Base-by-base conservation (phyloP, 805 yeast species). In the Candida coquimbonensis region DNA sequence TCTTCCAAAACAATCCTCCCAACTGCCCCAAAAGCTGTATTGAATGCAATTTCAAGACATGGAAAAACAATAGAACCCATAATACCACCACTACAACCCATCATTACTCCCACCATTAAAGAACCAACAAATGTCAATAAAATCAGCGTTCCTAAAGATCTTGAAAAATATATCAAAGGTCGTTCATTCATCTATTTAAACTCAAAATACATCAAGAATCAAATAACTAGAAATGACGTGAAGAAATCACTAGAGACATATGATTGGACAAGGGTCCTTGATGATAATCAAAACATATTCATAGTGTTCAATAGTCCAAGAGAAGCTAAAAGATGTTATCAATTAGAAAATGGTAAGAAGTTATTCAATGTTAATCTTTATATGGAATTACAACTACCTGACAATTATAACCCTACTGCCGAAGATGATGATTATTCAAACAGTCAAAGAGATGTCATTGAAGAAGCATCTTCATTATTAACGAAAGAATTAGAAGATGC, bases 281-380 rank as follows among this genome's bases (percentile, higher is more conserved):
- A 78, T 5, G 90, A 84, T 51, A 52, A 54, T 0, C 62, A 73
- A 1, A 96, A 96, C 0, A 82, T 83, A 53, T 87, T 75, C 54
- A 69, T 87, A 35, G 80, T 86, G 1, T 88, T 88, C 63, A 79
- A 80, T 53, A 70, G 74, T 16, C 62, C 73, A 13, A 63, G 63
- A 33, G 86, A 81, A 49, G 83, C 87, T 29, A 74, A 75, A 49
- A 62, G 69, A 31, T 83, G 87, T 52, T 83, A 74, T 54, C 68
- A 71, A 27, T 65, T 69, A 34, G 83, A 79, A 61, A 86, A 84
- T 62, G 86, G 87, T 0, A 61, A 69, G 19, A 64, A 66, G 27
- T 67, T 80, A 29, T 64, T 64, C 40, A 75, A 69, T 27, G 77
- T 67, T 49, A 68, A 70, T 34, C 59, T 81, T 62, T 70, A 64